Percentiles rank a stretch among this genome's conserved stretches.
Conservation (phyloP, 2,329 filamentous ascomycete species). For the Chrysosporium keratinophilum region DNA sequence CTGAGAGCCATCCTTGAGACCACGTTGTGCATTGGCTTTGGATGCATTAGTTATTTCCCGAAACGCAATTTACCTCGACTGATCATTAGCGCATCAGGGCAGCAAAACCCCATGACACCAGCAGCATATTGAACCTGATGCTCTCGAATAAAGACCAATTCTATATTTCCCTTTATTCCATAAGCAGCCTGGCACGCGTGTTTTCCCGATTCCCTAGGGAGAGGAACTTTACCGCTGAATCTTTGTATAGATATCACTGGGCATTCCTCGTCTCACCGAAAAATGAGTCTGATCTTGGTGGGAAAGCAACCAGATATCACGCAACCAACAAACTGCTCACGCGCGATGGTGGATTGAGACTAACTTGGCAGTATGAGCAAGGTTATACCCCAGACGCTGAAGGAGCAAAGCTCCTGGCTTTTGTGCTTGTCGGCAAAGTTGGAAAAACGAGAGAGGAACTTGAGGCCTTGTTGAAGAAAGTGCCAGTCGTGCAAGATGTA, state of each 20-base stretch:
- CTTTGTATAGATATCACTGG: slow-evolving; percentile 6
- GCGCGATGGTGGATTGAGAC: background rate
- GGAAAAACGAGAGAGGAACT: background rate
- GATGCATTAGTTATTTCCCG: background rate
- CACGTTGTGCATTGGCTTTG: background rate
- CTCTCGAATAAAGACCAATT: background rate
- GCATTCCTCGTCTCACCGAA: slow-evolving; percentile 7
- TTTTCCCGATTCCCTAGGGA: background rate
- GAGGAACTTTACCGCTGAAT: background rate
- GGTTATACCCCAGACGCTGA: background rate
- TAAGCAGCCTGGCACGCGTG: slow-evolving; percentile 1
- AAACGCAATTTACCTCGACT: background rate
- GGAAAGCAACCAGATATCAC: slow-evolving; percentile 3
- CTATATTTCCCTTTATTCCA: slow-evolving; percentile 8
- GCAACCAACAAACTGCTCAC: slow-evolving; percentile 3
- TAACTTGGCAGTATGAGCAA: slow-evolving; percentile 4
- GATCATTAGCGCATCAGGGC: background rate
- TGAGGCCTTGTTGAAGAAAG: background rate
- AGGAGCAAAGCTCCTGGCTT: background rate
- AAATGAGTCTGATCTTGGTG: background rate
- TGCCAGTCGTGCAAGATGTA: slow-evolving; percentile 6
- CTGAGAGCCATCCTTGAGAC: background rate
- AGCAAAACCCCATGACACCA: background rate
- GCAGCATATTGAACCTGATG: background rate
- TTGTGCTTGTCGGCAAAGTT: slow-evolving; percentile 1